Percentiles rank a stretch among this genome's conserved stretches.
Evolutionary conservation across 768 basidiomycete genomes (phyloP).

Genomic region (Baorangia bicolor): DNA sequence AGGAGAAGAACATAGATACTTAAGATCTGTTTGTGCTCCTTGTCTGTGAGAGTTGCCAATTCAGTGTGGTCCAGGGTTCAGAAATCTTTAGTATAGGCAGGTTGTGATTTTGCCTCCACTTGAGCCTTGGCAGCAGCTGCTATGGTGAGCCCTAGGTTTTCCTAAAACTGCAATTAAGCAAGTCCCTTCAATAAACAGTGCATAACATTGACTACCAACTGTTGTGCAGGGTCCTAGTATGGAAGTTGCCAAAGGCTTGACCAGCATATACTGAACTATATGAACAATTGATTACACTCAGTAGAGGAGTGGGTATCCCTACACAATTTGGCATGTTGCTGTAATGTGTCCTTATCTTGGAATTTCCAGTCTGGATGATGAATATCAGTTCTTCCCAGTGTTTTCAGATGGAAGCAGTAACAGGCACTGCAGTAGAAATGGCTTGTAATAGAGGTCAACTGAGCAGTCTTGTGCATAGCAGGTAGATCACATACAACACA

Average conservation of each 20-base stretch:
- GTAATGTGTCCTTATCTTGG: background rate
- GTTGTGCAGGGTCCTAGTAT: constrained; percentile 25
- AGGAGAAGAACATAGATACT: constrained; percentile 3
- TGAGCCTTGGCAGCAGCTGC: too few species aligned
- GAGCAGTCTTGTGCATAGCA: constrained; percentile 29
- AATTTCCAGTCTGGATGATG: background rate
- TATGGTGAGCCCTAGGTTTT: too few species aligned
- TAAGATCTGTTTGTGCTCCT: background rate
- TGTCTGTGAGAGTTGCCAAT: background rate
- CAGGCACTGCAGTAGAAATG: constrained; percentile 35
- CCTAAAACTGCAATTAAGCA: background rate
- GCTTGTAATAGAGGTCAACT: constrained; percentile 20
- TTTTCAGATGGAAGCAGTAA: constrained; percentile 10
- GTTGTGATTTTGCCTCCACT: background rate
- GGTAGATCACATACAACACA: constrained; percentile 33
- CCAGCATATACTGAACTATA: constrained; percentile 12
- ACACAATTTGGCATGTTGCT: background rate
- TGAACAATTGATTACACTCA: background rate
- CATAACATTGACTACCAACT: constrained; percentile 22
- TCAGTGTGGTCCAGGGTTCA: background rate
- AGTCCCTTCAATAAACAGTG: constrained; percentile 13
- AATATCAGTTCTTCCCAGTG: background rate
- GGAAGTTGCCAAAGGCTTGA: constrained; percentile 14
- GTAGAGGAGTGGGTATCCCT: background rate
- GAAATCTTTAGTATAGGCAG: constrained; percentile 3